Evolutionary conservation across 257 asterid genomes (phyloP), one percentile per base, ranked within the genome.

Genomic region (Avicennia marina): DNA sequence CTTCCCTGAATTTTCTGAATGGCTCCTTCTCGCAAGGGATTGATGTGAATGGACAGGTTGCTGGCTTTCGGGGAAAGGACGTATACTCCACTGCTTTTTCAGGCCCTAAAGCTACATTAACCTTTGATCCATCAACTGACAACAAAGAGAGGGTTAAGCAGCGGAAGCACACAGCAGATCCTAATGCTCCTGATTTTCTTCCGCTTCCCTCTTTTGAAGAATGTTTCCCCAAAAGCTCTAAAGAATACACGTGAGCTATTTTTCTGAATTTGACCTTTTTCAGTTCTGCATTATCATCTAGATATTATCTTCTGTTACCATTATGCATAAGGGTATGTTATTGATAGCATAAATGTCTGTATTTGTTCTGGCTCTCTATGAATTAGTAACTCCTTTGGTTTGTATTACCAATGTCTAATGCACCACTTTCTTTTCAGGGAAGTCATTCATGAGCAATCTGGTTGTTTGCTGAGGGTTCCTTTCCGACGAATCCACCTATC

Each of bases 151-250:
- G 75, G 58, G 62, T 71, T 20, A 91, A 83, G 71, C 83, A 54
- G 65, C 64, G 86, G 75, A 83, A 83, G 85, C 85, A 80, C 82
- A 91, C 96, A 1, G 90, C 70, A 11, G 97, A 91, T 69, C 98
- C 98, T 11, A 81, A 24, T 67, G 88, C 93, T 56, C 98, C 98
- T 18, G 85, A 91, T 43, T 91, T 91, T 63, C 89, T 85, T 43
- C 98, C 98, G 0, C 94, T 88, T 50, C 98, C 98, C 2, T 75
- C 97, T 68, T 91, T 88, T 17, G 83, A 83, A 71, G 89, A 91
- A 68, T 91, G 98, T 81, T 91, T 91, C 72, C 98, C 95, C 3
- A 88, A 64, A 61, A 91, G 98, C 97, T 41, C 97, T 4, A 91
- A 91, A 58, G 90, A 88, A 63, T 75, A 63, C 85, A 81, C 73